Conservation (phyloP, 2,329 filamentous ascomycete species). For the Scleromitrula shiraiana region DNA sequence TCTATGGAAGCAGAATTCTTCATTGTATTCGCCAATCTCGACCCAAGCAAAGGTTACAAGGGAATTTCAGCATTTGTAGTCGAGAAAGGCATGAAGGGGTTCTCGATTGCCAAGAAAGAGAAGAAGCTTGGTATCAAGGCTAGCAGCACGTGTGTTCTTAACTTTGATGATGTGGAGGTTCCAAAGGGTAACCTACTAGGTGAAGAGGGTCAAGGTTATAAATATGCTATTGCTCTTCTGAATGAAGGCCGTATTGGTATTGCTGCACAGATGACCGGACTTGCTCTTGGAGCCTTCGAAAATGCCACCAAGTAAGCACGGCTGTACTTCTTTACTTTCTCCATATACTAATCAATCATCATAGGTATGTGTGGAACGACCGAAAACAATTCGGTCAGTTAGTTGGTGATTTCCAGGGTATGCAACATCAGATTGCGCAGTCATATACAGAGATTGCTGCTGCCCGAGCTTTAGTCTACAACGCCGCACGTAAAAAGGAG, state of each 20-base stretch:
- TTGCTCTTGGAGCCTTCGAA: slow-evolving; percentile 89
- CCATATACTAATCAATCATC: slow-evolving; percentile 14
- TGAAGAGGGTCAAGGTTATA: slow-evolving; percentile 87
- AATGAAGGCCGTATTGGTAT: slow-evolving; percentile 98
- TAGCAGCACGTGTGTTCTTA: slow-evolving; percentile 93
- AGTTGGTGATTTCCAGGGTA: slow-evolving; percentile 95
- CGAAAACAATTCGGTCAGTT: slow-evolving; percentile 92
- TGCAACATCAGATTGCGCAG: slow-evolving; percentile 98
- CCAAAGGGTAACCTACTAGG: slow-evolving; percentile 84
- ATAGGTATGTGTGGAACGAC: slow-evolving; percentile 92
- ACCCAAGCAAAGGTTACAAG: slow-evolving; percentile 88
- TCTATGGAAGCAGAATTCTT: slow-evolving; percentile 89
- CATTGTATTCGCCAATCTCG: slow-evolving; percentile 95
- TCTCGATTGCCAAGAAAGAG: slow-evolving; percentile 97
- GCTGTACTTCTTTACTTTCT: slow-evolving; percentile 1
- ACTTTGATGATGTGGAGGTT: slow-evolving; percentile 92
- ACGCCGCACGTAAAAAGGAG: slow-evolving; percentile 96
- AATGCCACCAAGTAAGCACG: slow-evolving; percentile 68
- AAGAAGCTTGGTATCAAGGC: slow-evolving; percentile 98
- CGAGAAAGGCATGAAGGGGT: slow-evolving; percentile 81
- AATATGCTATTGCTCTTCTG: slow-evolving; percentile 88
- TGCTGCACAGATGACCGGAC: slow-evolving; percentile 95
- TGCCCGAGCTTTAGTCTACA: slow-evolving; percentile 87
- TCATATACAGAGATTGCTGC: slow-evolving; percentile 90
- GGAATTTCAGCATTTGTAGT: slow-evolving; percentile 95